phyloP scores from a whole-genome alignment of 2,329 filamentous ascomycete genomes.

The Fusarium keratoplasticum region DNA sequence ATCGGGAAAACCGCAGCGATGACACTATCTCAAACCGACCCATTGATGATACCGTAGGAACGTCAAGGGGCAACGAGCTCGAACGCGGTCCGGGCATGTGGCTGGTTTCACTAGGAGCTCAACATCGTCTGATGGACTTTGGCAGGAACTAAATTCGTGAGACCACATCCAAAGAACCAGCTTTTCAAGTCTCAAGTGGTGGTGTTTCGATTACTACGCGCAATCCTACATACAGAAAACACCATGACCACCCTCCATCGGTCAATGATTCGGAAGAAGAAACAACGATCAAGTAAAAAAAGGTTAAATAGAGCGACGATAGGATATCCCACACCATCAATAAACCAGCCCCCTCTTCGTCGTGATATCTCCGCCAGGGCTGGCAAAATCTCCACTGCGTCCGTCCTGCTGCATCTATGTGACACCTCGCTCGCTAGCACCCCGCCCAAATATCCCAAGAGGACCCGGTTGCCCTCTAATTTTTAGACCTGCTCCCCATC shows the following conservation, averaged over 20 bases:
- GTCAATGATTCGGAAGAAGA: conserved; percentile 38
- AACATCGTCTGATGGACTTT: background rate
- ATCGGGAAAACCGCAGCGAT: background rate
- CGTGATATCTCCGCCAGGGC: conserved; percentile 22
- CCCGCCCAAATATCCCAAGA: conserved; percentile 37
- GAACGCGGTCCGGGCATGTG: background rate
- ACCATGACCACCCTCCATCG: conserved; percentile 32
- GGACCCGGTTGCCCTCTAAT: conserved; percentile 30
- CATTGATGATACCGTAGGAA: background rate
- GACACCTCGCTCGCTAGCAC: conserved; percentile 34
- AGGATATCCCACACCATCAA: conserved; percentile 40
- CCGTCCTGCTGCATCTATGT: conserved; percentile 21
- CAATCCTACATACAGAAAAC: conserved; percentile 48
- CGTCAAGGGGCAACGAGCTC: background rate
- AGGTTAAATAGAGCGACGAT: conserved; percentile 47
- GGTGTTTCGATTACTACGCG: conserved; percentile 46
- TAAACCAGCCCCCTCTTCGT: conserved; percentile 24
- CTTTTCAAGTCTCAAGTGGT: conserved; percentile 33
- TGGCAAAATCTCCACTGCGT: conserved; percentile 16
- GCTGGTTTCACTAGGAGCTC: background rate
- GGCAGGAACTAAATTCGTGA: background rate
- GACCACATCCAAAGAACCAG: conserved; percentile 10
- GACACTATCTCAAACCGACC: background rate
- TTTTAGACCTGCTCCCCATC: conserved; percentile 30
- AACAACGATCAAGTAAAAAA: conserved; percentile 41